Conservation (phyloP, 139 green algal genomes). For the Volvox reticuliferus region DNA sequence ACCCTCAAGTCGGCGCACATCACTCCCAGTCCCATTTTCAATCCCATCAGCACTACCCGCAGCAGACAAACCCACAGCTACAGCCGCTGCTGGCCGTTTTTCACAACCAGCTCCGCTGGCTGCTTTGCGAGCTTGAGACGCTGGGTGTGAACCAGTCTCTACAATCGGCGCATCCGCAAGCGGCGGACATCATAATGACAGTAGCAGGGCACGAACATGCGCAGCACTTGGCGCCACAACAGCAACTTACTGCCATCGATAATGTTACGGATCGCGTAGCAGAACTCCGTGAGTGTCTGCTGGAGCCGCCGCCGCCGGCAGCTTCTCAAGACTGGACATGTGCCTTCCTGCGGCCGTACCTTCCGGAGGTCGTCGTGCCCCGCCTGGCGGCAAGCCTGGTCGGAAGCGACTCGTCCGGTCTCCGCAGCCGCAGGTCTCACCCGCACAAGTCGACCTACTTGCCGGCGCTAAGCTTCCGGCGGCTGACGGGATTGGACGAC, state of each 20-base stretch:
- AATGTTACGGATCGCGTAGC: too few relatives aligned
- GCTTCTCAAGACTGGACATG: background rate
- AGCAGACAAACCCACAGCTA: background rate
- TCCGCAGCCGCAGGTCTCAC: background rate
- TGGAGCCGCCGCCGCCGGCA: background rate
- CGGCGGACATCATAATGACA: too few relatives aligned
- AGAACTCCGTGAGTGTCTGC: background rate
- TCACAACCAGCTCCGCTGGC: slow-evolving; percentile 6
- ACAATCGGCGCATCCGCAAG: background rate
- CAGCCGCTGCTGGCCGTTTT: slow-evolving; percentile 3
- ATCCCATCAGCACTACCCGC: background rate
- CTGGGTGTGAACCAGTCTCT: background rate
- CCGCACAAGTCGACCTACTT: background rate
- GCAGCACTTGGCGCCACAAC: background rate
- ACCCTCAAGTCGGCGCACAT: too few relatives aligned
- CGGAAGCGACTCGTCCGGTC: background rate
- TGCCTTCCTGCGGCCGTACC: slow-evolving; percentile 16
- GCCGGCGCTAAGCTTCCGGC: background rate
- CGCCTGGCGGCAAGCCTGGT: background rate
- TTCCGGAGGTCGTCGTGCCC: background rate
- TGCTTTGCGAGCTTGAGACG: slow-evolving; percentile 29
- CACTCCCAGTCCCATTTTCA: background rate
- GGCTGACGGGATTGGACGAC: background rate
- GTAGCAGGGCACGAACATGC: background rate
- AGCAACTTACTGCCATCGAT: background rate